These are phyloP conservation scores for Phytophthora agathidicida DNA, from an alignment of 352 stramenopile species.

Conservation along the genomic window DNA sequence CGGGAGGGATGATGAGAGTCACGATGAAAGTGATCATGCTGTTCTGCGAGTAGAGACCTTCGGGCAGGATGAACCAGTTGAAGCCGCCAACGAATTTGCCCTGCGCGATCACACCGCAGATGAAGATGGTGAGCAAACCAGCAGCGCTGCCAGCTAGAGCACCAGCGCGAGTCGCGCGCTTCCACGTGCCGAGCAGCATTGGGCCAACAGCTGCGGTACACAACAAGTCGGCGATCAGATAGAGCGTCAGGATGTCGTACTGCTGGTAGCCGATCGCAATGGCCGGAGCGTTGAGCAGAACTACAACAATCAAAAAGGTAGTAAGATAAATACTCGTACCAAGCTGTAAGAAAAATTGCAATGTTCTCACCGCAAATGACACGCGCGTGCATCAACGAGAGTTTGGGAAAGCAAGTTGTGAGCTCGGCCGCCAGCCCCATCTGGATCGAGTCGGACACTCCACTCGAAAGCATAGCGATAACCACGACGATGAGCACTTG, in stretches of 20 bases:
- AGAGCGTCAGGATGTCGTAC: constrained; percentile 75
- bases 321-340: not conserved
- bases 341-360: not conserved
- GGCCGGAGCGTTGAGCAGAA: constrained; percentile 72
- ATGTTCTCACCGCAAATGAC: constrained; percentile 51
- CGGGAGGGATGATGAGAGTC: constrained; percentile 62
- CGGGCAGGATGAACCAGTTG: constrained; percentile 76
- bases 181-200: constrained; percentile 73
- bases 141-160: constrained; percentile 56
- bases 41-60: constrained; percentile 76
- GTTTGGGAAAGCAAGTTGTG: constrained; percentile 67
- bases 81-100: constrained; percentile 78
- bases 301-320: constrained; percentile 29
- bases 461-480: constrained; percentile 70
- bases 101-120: constrained; percentile 60
- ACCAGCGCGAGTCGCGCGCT: constrained; percentile 44
- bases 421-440: constrained; percentile 78
- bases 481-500: constrained; percentile 73
- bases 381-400: constrained; percentile 61
- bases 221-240: constrained; percentile 77
- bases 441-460: constrained; percentile 74
- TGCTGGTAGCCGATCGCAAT: constrained; percentile 70
- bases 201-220: constrained; percentile 75
- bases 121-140: constrained; percentile 75
- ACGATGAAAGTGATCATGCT: constrained; percentile 87